A percentile compares a stretch with the other conserved stretches of the same genome.
Evolutionary conservation across 2,329 filamentous ascomycete genomes (phyloP).

Genomic region (Lachnellula hyalina): DNA sequence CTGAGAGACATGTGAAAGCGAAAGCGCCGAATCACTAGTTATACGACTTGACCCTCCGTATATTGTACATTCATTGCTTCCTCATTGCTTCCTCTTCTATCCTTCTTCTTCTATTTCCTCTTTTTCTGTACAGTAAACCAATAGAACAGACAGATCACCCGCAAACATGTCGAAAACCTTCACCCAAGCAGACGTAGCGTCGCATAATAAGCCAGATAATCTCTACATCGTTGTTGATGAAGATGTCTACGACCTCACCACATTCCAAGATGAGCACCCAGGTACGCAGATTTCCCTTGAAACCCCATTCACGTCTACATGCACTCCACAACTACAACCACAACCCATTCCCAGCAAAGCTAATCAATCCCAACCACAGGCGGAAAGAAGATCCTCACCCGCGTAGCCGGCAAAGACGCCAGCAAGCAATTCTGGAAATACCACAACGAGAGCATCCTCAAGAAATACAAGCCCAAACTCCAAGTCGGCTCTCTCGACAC

Average conservation of each 20-base stretch:
- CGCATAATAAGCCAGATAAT: slow-evolving; percentile 82
- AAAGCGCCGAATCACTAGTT: not conserved
- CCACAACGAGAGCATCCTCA: slow-evolving; percentile 31
- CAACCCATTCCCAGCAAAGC: not conserved
- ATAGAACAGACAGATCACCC: not conserved
- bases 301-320: too few relatives aligned
- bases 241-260: slow-evolving; percentile 93
- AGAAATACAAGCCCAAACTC: slow-evolving; percentile 80
- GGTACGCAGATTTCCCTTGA: slow-evolving; percentile 43
- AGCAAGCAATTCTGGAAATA: slow-evolving; percentile 33
- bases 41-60: not conserved
- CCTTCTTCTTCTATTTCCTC: too few relatives aligned
- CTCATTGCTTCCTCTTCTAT: not conserved
- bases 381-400: slow-evolving; percentile 31
- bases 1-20: slow-evolving; percentile 1
- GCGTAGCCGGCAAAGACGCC: slow-evolving; percentile 33
- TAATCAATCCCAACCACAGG: slow-evolving; percentile 37
- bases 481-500: slow-evolving; percentile 79
- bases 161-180: slow-evolving; percentile 81
- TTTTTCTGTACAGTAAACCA: not conserved
- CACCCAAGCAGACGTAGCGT: slow-evolving; percentile 76
- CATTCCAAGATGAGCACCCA: slow-evolving; percentile 79
- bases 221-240: slow-evolving; percentile 90
- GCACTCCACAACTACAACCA: too few relatives aligned
- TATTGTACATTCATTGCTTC: not conserved